Base-by-base conservation (phyloP, 345 rosid species). In the Eucalyptus shirleyi region DNA sequence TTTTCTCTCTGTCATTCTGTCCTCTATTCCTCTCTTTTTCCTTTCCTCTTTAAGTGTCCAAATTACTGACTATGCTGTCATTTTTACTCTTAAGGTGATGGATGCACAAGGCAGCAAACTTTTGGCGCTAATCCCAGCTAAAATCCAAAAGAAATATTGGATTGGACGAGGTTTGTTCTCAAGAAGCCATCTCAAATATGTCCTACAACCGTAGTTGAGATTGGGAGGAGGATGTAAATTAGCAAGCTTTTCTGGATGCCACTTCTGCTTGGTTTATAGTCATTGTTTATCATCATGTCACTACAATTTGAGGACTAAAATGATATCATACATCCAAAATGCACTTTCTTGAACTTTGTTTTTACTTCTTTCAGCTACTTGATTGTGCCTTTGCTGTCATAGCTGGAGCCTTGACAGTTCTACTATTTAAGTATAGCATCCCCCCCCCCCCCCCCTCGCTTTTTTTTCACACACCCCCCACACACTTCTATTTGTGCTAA, bases 111-210 rank as follows among this genome's bases (percentile, higher is more conserved):
- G 97, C 86, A 94, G 92, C 87, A 95, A 93, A 90, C 95, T 96
- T 42, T 90, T 98, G 87, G 98, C 99, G 12, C 86, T 97, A 83
- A 95, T 98, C 91, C 99, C 99, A 32, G 99, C 98, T 18, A 98
- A 97, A 91, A 97, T 98, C 92, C 98, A 96, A 77, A 97, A 94
- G 95, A 95, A 95, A 93, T 95, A 96, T 96, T 97, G 98, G 99
- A 96, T 98, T 89, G 97, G 96, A 93, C 94, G 95, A 95, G 99
- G 99, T 98, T 90, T 34, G 89, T 87, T 91, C 34, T 18, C 49
- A 23, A 28, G 65, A 55, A n/a, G 34, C 55, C 30, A 50, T 42
- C 21, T 40, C 51, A 30, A 34, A 45, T 44, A 30, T 62, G 34
- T 53, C 47, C 85, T 40, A 21, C 16, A 40, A 26, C 16, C 0